Evolutionary conservation across 305 asterid species (phyloP).

Genomic region (Euphrasia arctica): DNA sequence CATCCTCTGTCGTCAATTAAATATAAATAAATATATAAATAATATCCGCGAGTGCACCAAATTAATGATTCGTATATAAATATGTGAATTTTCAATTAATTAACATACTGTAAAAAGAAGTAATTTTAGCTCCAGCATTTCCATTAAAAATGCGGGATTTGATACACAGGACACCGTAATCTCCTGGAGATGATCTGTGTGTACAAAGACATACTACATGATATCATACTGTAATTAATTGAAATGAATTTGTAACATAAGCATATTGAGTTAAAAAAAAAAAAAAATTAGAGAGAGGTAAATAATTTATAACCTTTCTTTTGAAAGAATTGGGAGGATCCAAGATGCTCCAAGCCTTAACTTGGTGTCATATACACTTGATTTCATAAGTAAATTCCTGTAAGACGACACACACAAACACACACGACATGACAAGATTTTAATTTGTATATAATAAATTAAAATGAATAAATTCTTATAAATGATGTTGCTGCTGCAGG

Average conservation of each 20-base stretch:
- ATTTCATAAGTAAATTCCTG: slow-evolving; percentile 65
- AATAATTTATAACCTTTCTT: slow-evolving; percentile 49
- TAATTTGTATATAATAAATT: background rate
- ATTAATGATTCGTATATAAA: no score
- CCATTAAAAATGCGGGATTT: slow-evolving; percentile 83
- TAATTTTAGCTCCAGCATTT: slow-evolving; percentile 52
- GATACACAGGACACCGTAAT: slow-evolving; percentile 78
- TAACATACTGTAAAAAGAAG: no score
- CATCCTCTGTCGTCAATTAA: no score
- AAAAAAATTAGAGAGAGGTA: slow-evolving; percentile 5
- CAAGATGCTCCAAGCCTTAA: slow-evolving; percentile 84
- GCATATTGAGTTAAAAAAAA: slow-evolving; percentile 6
- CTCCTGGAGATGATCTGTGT: slow-evolving; percentile 61
- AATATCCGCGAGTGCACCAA: no score
- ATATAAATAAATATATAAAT: no score
- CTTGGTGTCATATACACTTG: slow-evolving; percentile 73
- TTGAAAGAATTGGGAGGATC: slow-evolving; percentile 66
- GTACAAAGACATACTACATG: background rate
- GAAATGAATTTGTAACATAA: no score
- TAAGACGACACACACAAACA: background rate
- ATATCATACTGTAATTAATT: no score
- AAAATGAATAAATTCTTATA: slow-evolving; percentile 6
- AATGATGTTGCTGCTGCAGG: slow-evolving; percentile 1
- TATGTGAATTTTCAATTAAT: no score
- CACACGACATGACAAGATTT: background rate